Percentiles rank a stretch among this genome's conserved stretches.
These are phyloP conservation scores for Fraxinus pennsylvanica DNA, from an alignment of 257 asterid genomes.

Conservation along the genomic window DNA sequence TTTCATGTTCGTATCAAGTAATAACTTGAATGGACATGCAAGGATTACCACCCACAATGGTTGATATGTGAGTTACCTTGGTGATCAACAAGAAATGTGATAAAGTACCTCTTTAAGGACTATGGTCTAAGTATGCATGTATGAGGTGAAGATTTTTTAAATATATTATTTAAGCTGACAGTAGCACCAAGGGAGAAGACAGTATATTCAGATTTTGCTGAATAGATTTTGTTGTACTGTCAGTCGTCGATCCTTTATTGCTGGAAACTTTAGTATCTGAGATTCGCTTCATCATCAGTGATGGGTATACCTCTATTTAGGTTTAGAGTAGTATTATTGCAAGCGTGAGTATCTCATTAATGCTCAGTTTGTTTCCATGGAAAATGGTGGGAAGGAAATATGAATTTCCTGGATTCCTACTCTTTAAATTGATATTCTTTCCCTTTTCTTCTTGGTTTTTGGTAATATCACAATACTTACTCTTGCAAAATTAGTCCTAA, in stretches of 20 bases:
- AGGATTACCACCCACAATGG: background rate
- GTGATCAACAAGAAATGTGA: background rate
- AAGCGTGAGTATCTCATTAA: slow-evolving; percentile 6
- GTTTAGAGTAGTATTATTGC: background rate
- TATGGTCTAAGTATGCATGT: background rate
- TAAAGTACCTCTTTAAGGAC: background rate
- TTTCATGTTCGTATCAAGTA: background rate
- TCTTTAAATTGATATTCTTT: background rate
- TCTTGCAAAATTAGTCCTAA: background rate
- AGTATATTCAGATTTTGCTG: background rate
- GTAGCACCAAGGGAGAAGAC: background rate
- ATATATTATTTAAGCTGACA: background rate
- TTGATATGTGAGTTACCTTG: background rate
- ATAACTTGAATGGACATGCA: background rate
- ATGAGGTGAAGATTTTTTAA: background rate
- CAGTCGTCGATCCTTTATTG: slow-evolving; percentile 16
- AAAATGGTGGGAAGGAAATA: background rate
- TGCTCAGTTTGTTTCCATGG: background rate
- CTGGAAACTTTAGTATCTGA: slow-evolving; percentile 1
- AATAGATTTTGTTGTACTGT: slow-evolving; percentile 2
- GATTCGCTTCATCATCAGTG: background rate
- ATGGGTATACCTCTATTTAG: background rate
- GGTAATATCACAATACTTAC: background rate
- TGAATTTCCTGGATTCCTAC: background rate
- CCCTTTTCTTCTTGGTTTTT: background rate